A percentile compares a stretch with the other conserved stretches of the same genome.
Evolutionary conservation across 768 basidiomycete species (phyloP).

Genomic region (Filobasidium floriforme): DNA sequence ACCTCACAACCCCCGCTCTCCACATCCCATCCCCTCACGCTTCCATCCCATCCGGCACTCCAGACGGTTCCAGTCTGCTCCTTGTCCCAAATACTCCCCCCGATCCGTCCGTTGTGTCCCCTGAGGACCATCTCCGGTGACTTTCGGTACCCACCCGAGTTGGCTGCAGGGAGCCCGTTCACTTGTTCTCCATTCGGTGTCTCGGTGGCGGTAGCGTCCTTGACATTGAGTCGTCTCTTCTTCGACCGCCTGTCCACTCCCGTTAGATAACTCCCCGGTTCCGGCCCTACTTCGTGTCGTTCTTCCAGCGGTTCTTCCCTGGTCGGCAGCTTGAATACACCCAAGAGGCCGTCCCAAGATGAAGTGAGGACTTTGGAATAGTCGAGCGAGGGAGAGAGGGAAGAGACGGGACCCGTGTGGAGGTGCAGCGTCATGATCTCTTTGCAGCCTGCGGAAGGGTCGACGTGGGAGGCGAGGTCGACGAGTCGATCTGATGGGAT

Average conservation of each 20-base stretch:
- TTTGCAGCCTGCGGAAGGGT: conserved; percentile 30
- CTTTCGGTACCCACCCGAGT: conserved; percentile 43
- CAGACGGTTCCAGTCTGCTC: conserved; percentile 37
- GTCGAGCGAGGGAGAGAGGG: conserved; percentile 54
- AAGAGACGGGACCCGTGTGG: conserved; percentile 73
- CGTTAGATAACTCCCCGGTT: conserved; percentile 43
- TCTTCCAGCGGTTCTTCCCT: conserved; percentile 54
- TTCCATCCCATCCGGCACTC: conserved; percentile 82
- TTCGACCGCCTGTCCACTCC: conserved; percentile 50
- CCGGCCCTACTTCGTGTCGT: conserved; percentile 61
- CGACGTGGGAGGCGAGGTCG: conserved; percentile 36
- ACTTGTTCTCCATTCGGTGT: conserved; percentile 21
- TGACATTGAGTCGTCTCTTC: conserved; percentile 56
- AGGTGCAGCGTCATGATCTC: conserved; percentile 67
- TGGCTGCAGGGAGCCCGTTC: conserved; percentile 24
- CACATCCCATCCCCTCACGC: conserved; percentile 78
- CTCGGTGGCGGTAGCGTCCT: conserved; percentile 20
- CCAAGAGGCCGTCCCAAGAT: conserved; percentile 80
- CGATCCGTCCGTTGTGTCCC: conserved; percentile 75
- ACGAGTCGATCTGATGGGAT: conserved; percentile 30
- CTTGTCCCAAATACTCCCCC: conserved; percentile 58
- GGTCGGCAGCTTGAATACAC: conserved; percentile 51
- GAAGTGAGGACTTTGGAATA: conserved; percentile 68
- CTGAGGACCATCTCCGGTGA: conserved; percentile 67
- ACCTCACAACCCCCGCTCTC: conserved; percentile 53